Base-by-base conservation (phyloP, 1,284 basidiomycete genomes). In the Pholiota adiposa region DNA sequence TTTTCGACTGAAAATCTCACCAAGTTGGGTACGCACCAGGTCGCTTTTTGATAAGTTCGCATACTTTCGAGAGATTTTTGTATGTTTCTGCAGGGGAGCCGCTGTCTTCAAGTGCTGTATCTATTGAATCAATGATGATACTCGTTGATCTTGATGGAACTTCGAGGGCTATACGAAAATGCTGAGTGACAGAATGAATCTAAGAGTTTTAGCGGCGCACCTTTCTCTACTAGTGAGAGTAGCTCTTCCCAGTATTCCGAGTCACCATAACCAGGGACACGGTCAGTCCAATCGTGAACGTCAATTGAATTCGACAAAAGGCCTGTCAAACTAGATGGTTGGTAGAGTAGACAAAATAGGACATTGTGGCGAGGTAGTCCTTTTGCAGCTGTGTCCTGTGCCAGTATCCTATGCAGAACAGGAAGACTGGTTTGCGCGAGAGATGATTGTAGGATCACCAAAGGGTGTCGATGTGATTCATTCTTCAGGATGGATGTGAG, bases 391-490 rank as follows among this genome's bases (percentile, higher is more conserved):
- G 56, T 21, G 60, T 71, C 68, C 40, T 74, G 65, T 44, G 65
- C 73, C 51, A 80, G 73, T 38, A 80, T 63, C 55, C 73, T 73
- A 33, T 80, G 79, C 8, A 92, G 73, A 23, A 91, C 65, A 2
- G 89, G 83, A 18, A 91, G 65, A 63, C 81, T 78, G 38, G 87
- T 86, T 67, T 90, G 88, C 1, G 84, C 81, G 44, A 77, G 60
- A 11, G 89, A 88, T 0, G 89, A 90, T 65, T 91, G 87, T 16
- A 91, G 67, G 16, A 92, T 65, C 6, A 90, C 65, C 29, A 90
- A 72, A 4, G 81, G 79, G 43, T 84, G 79, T 51, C 78, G 76
- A 49, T 76, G 69, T 52, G 72, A 71, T 61, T 74, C 65, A 68
- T 75, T 72, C 59, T 77, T 68, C 69, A 81, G 58, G 38, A 69